These are phyloP conservation scores for Nothophoma quercina DNA, from an alignment of 2,329 filamentous ascomycete genomes.

Conservation along the genomic window DNA sequence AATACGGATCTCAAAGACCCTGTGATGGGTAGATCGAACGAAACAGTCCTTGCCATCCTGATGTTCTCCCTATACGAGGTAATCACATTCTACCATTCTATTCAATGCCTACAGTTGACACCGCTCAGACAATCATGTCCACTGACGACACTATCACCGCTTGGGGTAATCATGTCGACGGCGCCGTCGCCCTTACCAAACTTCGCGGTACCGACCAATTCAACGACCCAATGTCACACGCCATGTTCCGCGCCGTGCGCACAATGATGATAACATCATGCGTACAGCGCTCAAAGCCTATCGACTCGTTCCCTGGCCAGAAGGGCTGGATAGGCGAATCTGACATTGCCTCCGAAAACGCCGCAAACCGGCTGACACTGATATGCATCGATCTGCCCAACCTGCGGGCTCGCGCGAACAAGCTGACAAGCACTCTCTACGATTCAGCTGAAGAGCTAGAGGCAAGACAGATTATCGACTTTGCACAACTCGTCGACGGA, in stretches of 20 bases:
- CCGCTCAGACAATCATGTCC: conserved; percentile 47
- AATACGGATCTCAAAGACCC: conserved; percentile 49
- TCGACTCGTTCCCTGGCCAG: conserved; percentile 48
- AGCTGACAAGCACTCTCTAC: conserved; percentile 37
- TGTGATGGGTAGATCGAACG: conserved; percentile 45
- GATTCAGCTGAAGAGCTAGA: conserved; percentile 30
- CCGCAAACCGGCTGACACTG: conserved; percentile 50
- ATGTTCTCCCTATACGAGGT: conserved; percentile 54
- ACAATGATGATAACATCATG: conserved; percentile 53
- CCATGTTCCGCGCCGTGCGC: conserved; percentile 51
- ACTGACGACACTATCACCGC: conserved; percentile 47
- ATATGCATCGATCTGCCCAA: conserved; percentile 51
- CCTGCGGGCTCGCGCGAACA: conserved; percentile 45
- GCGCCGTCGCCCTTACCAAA: conserved; percentile 50
- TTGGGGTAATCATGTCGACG: conserved; percentile 52
- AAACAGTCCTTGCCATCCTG: conserved; percentile 50
- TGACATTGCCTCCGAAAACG: conserved; percentile 46
- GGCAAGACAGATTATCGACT: conserved; percentile 43
- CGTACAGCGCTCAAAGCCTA: conserved; percentile 49
- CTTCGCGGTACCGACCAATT: conserved; percentile 50
- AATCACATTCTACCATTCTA: conserved; percentile 9
- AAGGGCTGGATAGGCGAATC: conserved; percentile 46
- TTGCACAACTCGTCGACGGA: conserved; percentile 47
- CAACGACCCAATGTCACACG: conserved; percentile 46
- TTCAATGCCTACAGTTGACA: neutral